phyloP scores from a whole-genome alignment of 345 rosid genomes.

The Hypericum perforatum region DNA sequence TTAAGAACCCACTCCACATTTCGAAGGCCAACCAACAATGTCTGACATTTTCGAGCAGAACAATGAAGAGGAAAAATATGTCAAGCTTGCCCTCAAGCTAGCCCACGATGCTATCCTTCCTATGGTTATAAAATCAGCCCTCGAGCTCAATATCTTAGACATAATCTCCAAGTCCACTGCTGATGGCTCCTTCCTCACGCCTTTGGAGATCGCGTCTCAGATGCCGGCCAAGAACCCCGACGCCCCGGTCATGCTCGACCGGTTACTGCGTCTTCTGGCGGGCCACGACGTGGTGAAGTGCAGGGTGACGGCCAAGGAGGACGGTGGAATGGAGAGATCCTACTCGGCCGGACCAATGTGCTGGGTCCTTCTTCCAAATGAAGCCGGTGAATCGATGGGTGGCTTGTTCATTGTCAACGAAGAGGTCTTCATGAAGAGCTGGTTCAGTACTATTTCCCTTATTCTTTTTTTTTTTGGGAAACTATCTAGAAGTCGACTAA shows the following conservation, averaged over 20 bases:
- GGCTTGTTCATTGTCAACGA: slow-evolving; percentile 35
- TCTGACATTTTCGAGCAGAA: background rate
- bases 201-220: no score
- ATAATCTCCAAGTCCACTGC: slow-evolving; percentile 19
- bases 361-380: slow-evolving; percentile 27
- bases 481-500: no score
- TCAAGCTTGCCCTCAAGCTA: slow-evolving; percentile 29
- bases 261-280: slow-evolving; percentile 40
- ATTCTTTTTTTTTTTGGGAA: no score
- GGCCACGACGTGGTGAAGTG: slow-evolving; percentile 31
- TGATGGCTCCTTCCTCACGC: slow-evolving; percentile 23
- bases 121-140: slow-evolving; percentile 40
- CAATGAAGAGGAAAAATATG: slow-evolving; percentile 21
- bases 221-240: slow-evolving; percentile 33
- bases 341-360: slow-evolving; percentile 36
- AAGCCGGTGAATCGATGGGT: slow-evolving; percentile 18
- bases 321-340: slow-evolving; percentile 19
- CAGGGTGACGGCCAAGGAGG: background rate
- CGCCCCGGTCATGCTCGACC: slow-evolving; percentile 32
- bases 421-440: slow-evolving; percentile 30
- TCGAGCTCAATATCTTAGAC: slow-evolving; percentile 41
- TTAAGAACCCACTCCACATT: no score
- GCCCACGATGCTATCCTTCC: no score
- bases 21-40: no score
- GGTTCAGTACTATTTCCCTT: no score